Percentiles rank a stretch among this genome's conserved stretches.
Evolutionary conservation across 1,284 basidiomycete species (phyloP).

Genomic region (Cutaneotrichosporon sp.): DNA sequence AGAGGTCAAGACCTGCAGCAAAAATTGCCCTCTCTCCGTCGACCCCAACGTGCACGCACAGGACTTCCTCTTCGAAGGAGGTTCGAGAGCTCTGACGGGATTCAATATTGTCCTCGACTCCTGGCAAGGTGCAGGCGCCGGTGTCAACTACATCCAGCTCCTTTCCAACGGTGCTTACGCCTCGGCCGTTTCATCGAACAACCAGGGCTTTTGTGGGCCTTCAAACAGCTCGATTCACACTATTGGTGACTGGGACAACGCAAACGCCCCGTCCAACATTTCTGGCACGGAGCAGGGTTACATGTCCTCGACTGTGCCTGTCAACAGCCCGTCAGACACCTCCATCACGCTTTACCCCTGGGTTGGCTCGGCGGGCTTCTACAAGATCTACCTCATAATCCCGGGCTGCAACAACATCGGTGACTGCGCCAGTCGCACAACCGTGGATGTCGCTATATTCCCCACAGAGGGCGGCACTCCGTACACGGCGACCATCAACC

Average conservation of each 20-base stretch:
- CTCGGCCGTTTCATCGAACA: slow-evolving; percentile 45
- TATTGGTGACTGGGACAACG: slow-evolving; percentile 69
- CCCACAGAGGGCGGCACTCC: slow-evolving; percentile 68
- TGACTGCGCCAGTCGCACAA: slow-evolving; percentile 77
- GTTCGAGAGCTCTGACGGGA: slow-evolving; percentile 60
- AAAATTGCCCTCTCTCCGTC: slow-evolving; percentile 70
- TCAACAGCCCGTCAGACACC: slow-evolving; percentile 59
- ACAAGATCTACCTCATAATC: slow-evolving; percentile 77
- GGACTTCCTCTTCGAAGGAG: slow-evolving; percentile 69
- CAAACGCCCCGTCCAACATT: slow-evolving; percentile 66
- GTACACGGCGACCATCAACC: slow-evolving; percentile 67
- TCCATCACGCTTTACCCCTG: slow-evolving; percentile 87
- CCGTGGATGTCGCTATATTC: slow-evolving; percentile 78
- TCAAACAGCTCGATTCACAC: slow-evolving; percentile 48
- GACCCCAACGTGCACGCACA: slow-evolving; percentile 65
- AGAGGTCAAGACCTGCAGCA: slow-evolving; percentile 68
- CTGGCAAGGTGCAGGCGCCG: slow-evolving; percentile 74
- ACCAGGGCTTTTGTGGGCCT: slow-evolving; percentile 52
- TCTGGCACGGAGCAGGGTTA: slow-evolving; percentile 76
- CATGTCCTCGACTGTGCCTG: slow-evolving; percentile 66
- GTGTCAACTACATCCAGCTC: slow-evolving; percentile 83
- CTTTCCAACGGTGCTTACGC: slow-evolving; percentile 70
- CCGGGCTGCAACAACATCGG: slow-evolving; percentile 81
- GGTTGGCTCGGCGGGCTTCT: slow-evolving; percentile 80
- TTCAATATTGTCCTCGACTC: slow-evolving; percentile 74